These are phyloP conservation scores for Leucogyrophana mollusca DNA, from an alignment of 768 basidiomycete genomes.

Conservation along the genomic window DNA sequence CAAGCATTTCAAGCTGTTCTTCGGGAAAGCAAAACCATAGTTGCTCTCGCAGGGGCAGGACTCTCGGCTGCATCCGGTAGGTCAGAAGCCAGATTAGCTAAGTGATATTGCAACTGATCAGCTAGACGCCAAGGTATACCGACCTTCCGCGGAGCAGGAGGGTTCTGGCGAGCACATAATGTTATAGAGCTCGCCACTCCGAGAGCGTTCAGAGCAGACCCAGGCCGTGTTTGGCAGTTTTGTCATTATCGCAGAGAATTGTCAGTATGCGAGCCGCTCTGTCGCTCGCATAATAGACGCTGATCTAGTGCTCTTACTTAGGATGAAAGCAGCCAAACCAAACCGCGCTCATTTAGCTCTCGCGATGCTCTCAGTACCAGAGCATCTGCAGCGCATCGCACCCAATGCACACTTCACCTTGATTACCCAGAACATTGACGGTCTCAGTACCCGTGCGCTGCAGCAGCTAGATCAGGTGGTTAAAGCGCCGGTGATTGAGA, in stretches of 20 bases:
- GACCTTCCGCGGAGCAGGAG: constrained; percentile 41
- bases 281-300: too few species aligned
- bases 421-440: constrained; percentile 64
- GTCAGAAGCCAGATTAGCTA: too few species aligned
- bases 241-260: constrained; percentile 60
- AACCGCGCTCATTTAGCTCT: too few species aligned
- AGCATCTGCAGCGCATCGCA: too few species aligned
- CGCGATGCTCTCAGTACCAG: constrained; percentile 11
- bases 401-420: constrained; percentile 46
- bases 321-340: too few species aligned
- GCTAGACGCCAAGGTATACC: too few species aligned
- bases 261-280: too few species aligned
- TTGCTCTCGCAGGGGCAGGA: constrained; percentile 54
- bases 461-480: too few species aligned
- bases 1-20: constrained; percentile 19
- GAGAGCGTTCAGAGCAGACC: constrained; percentile 46
- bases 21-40: constrained; percentile 31
- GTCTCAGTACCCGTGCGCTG: constrained; percentile 43
- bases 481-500: too few species aligned
- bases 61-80: constrained; percentile 64
- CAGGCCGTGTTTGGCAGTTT: constrained; percentile 59
- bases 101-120: too few species aligned
- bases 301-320: too few species aligned
- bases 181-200: constrained; percentile 53
- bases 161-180: constrained; percentile 49